These are phyloP conservation scores for Podila epicladia DNA, from an alignment of 192 early-diverging fungal species.

Conservation along the genomic window DNA sequence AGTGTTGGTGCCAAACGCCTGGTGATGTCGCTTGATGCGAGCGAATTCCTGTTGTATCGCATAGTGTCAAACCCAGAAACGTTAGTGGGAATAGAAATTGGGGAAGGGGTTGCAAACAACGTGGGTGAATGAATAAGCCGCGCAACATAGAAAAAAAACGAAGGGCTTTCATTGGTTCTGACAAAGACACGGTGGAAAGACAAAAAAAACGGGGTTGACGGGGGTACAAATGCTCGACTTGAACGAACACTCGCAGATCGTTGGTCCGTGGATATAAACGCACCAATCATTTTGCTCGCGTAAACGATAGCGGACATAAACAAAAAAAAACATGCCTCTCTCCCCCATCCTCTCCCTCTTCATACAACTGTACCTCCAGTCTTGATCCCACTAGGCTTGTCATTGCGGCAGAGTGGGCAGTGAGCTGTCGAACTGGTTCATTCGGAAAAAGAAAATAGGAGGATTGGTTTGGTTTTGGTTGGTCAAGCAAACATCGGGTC, in stretches of 20 bases:
- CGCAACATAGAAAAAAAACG: no score
- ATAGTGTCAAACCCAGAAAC: neutral
- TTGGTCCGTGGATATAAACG: no score
- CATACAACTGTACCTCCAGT: slow-evolving; percentile 14
- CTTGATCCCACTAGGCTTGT: slow-evolving; percentile 32
- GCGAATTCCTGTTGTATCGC: slow-evolving; percentile 26
- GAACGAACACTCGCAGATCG: no score
- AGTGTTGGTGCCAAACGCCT: slow-evolving; percentile 24
- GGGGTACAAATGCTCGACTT: no score
- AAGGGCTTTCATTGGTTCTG: no score
- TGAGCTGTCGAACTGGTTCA: slow-evolving; percentile 21
- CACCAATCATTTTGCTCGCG: no score
- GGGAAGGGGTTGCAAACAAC: neutral
- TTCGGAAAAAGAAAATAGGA: slow-evolving; percentile 7
- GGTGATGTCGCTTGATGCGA: slow-evolving; percentile 37
- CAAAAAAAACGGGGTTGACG: no score
- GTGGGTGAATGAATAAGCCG: neutral
- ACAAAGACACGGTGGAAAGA: no score
- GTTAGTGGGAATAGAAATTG: neutral
- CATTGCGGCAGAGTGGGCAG: slow-evolving; percentile 35
- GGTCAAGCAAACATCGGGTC: neutral
- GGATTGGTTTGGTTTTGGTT: neutral
- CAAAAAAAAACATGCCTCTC: no score
- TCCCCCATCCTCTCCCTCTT: no score
- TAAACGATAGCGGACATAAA: no score